Evolutionary conservation across 768 basidiomycete species (phyloP).

Genomic region (Cytidiella melzeri): DNA sequence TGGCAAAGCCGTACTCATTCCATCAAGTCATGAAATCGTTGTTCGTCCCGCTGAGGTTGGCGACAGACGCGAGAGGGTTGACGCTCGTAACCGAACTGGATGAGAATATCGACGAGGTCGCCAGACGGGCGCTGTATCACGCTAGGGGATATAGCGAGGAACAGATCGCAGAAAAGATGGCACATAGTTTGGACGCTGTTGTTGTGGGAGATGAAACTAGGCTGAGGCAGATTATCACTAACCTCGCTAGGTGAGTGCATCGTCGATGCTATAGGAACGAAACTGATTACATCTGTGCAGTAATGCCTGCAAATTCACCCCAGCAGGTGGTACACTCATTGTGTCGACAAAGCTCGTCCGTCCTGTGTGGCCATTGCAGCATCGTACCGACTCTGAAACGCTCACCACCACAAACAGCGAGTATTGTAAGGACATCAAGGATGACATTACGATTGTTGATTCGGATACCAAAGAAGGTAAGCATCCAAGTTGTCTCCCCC

Average conservation of each 20-base stretch:
- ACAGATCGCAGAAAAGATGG: slow-evolving; percentile 35
- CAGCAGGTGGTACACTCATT: slow-evolving; percentile 57
- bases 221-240: slow-evolving; percentile 74
- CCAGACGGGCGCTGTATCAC: slow-evolving; percentile 52
- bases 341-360: slow-evolving; percentile 60
- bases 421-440: background rate
- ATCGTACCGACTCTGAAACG: slow-evolving; percentile 2
- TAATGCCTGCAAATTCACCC: slow-evolving; percentile 79
- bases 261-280: background rate
- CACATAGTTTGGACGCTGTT: slow-evolving; percentile 49
- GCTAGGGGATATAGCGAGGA: slow-evolving; percentile 49
- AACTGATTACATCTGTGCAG: slow-evolving; percentile 25
- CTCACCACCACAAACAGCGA: slow-evolving; percentile 1
- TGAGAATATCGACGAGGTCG: slow-evolving; percentile 54
- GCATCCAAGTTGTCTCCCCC: too few species aligned
- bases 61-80: slow-evolving; percentile 60
- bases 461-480: too few species aligned
- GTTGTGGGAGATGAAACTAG: slow-evolving; percentile 84
- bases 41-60: slow-evolving; percentile 60
- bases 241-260: slow-evolving; percentile 58
- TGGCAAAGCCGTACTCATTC: slow-evolving; percentile 62
- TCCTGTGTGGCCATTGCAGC: background rate
- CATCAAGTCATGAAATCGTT: slow-evolving; percentile 73
- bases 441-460: too few species aligned
- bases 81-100: slow-evolving; percentile 70